Percentiles rank a stretch among this genome's conserved stretches.
Evolutionary conservation across 169 alveolate genomes (phyloP).

Genomic region (Neospora caninum): DNA sequence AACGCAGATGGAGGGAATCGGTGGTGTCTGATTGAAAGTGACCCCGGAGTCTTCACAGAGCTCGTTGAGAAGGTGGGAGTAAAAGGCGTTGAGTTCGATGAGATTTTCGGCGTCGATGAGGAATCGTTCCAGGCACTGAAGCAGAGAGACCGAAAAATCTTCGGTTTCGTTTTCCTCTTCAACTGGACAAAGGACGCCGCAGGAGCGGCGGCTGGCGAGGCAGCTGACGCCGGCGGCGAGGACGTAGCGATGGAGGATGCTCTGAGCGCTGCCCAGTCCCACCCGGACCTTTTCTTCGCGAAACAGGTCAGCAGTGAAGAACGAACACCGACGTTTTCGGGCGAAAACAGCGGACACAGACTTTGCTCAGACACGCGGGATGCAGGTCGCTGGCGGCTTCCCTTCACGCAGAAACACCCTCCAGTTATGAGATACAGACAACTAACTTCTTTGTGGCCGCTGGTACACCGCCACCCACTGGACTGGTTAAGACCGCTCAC

Average conservation of each 20-base stretch:
- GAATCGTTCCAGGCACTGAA: slow-evolving; percentile 64
- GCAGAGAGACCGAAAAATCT: slow-evolving; percentile 54
- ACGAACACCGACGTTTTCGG: too few relatives aligned
- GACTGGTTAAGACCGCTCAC: too few relatives aligned
- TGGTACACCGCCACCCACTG: too few relatives aligned
- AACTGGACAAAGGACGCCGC: slow-evolving; percentile 80
- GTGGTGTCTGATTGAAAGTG: slow-evolving; percentile 94
- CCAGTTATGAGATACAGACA: too few relatives aligned
- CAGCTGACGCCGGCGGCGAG: background rate
- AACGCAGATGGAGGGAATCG: slow-evolving; percentile 12
- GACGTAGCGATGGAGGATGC: background rate
- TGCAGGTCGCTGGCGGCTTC: too few relatives aligned
- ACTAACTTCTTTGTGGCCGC: too few relatives aligned
- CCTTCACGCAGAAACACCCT: too few relatives aligned
- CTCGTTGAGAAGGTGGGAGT: slow-evolving; percentile 89
- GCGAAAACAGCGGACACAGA: too few relatives aligned
- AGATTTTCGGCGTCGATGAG: slow-evolving; percentile 85
- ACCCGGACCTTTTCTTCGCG: slow-evolving; percentile 44
- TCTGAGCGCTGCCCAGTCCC: background rate
- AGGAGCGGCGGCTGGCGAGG: background rate
- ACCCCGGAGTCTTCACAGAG: slow-evolving; percentile 95
- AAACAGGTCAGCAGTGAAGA: slow-evolving; percentile 10
- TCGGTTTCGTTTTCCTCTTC: slow-evolving; percentile 84
- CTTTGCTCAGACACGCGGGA: too few relatives aligned
- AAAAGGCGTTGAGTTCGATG: slow-evolving; percentile 89